Conservation (phyloP, 179 eudicot genomes). For the Beta macrorhiza region DNA sequence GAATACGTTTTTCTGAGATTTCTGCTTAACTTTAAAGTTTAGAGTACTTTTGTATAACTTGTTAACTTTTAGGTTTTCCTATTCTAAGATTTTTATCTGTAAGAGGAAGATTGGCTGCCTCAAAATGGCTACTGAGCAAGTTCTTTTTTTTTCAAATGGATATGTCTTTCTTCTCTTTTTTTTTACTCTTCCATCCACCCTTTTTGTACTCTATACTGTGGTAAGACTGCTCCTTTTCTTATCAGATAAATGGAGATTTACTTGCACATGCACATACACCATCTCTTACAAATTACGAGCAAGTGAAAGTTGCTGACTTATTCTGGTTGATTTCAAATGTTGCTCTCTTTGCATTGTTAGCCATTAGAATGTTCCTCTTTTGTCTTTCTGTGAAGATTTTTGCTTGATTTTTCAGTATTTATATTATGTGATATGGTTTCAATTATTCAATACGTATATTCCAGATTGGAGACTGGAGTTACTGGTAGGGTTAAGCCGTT, state of each 20-base stretch:
- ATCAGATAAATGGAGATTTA: background rate
- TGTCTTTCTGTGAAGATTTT: background rate
- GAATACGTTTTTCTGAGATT: too few relatives aligned
- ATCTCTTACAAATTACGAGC: background rate
- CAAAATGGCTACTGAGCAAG: background rate
- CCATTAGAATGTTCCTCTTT: background rate
- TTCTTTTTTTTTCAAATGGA: background rate
- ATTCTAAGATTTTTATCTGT: background rate
- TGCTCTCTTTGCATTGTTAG: background rate
- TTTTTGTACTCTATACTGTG: background rate
- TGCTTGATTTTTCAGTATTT: background rate
- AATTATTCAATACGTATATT: slow-evolving; percentile 16
- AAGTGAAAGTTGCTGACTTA: background rate
- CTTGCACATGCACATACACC: background rate
- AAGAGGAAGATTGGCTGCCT: background rate
- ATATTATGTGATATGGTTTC: slow-evolving; percentile 7
- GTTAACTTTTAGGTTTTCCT: background rate
- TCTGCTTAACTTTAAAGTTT: too few relatives aligned
- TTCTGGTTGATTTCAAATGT: background rate
- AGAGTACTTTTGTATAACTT: too few relatives aligned
- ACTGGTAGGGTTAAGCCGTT: slow-evolving; percentile 81
- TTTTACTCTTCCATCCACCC: background rate
- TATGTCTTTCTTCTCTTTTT: background rate
- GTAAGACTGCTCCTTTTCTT: background rate
- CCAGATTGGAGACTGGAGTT: slow-evolving; percentile 88